Evolutionary conservation across 805 yeast species (phyloP).

Genomic region (Tanozyma kutaoensis): DNA sequence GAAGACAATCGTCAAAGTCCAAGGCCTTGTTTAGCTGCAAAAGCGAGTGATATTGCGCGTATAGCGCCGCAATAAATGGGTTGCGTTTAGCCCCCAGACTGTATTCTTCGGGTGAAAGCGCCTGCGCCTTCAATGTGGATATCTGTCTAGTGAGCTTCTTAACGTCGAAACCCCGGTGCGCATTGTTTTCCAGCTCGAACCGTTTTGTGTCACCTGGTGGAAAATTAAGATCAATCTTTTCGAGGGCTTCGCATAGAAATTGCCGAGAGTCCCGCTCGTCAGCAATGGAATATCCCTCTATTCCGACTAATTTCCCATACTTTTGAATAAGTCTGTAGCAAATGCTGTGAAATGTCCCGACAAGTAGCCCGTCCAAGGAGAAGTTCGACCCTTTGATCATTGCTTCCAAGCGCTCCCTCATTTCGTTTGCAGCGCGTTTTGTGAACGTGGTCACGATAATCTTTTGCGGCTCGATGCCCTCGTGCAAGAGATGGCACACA

Average conservation of each 20-base stretch:
- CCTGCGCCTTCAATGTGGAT: conserved; percentile 44
- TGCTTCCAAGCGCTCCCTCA: conserved; percentile 44
- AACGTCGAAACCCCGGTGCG: conserved; percentile 22
- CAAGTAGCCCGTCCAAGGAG: conserved; percentile 30
- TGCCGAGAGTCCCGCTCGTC: conserved; percentile 49
- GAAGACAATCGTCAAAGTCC: conserved; percentile 78
- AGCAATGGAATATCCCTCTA: conserved; percentile 33
- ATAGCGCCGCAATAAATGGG: conserved; percentile 19
- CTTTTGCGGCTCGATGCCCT: conserved; percentile 41
- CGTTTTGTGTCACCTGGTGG: not conserved
- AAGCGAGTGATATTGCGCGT: conserved; percentile 36
- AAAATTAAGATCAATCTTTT: not conserved
- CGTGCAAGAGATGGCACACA: conserved; percentile 54
- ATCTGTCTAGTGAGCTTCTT: conserved; percentile 30
- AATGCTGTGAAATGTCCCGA: conserved; percentile 88
- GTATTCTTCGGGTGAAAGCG: conserved; percentile 30
- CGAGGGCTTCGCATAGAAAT: conserved; percentile 29
- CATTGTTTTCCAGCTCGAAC: conserved; percentile 3
- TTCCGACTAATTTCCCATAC: conserved; percentile 39
- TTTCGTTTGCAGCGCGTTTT: conserved; percentile 81
- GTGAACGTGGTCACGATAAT: conserved; percentile 88
- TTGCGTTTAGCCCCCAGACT: conserved; percentile 2
- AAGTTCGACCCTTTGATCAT: conserved; percentile 16
- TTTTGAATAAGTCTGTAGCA: conserved; percentile 47
- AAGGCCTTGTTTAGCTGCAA: conserved; percentile 30